A percentile compares a stretch with the other conserved stretches of the same genome.
Conservation (phyloP, 108 stramenopile species). For the Craspedostauros australis region DNA sequence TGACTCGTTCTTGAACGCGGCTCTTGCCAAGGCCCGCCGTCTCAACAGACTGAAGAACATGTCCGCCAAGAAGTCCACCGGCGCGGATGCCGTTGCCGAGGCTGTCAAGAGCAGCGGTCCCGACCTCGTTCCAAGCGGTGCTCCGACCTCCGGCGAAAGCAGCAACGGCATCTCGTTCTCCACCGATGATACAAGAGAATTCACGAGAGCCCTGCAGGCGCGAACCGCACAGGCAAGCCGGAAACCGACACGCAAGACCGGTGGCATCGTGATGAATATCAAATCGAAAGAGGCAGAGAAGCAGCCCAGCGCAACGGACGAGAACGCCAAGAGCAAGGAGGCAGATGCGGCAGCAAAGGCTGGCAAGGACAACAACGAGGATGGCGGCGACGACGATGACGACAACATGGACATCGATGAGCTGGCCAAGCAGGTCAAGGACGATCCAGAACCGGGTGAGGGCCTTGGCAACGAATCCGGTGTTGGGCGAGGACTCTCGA, state of each 20-base stretch:
- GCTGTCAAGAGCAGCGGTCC: constrained; percentile 38
- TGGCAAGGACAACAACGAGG: constrained; percentile 2
- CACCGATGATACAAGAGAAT: constrained; percentile 79
- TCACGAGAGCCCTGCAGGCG: constrained; percentile 70
- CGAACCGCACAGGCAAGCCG: constrained; percentile 61
- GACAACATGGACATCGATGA: constrained; percentile 63
- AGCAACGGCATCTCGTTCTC: constrained; percentile 54
- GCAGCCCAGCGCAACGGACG: neutral
- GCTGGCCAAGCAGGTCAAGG: constrained; percentile 59
- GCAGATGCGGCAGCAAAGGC: neutral
- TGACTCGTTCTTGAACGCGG: constrained; percentile 83
- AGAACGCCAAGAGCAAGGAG: neutral
- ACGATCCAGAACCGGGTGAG: constrained; percentile 30
- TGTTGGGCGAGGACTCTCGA: constrained; percentile 73
- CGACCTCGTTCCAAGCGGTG: constrained; percentile 3
- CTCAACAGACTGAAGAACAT: constrained; percentile 66
- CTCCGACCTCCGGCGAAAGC: neutral
- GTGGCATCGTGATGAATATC: neutral
- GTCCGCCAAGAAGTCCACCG: constrained; percentile 16
- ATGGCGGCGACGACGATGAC: constrained; percentile 14
- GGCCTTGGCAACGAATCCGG: constrained; percentile 43
- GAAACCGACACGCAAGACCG: constrained; percentile 5
- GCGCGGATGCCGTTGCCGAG: constrained; percentile 66
- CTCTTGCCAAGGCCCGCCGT: constrained; percentile 82
- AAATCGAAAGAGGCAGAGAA: constrained; percentile 1